Evolutionary conservation across 176 grass and related monocot genomes (phyloP).

Genomic region (Thalia dealbata): DNA sequence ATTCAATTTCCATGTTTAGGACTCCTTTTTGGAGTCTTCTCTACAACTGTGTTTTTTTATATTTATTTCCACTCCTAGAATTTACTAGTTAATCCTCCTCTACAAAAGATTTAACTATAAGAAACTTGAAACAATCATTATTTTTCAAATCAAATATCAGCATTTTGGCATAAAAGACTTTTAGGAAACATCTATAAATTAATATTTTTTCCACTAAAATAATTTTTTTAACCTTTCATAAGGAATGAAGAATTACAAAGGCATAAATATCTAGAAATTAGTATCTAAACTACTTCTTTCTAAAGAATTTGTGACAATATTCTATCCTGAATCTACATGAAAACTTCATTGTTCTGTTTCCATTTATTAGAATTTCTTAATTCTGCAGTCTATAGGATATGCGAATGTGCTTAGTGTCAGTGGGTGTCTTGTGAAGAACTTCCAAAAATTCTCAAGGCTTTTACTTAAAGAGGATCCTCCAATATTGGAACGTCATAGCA

Average conservation of each 20-base stretch:
- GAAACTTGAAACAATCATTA: not conserved
- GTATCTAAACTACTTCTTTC: too few species aligned
- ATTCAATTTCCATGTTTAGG: not conserved
- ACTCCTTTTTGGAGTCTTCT: not conserved
- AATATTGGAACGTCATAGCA: not conserved
- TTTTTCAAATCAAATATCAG: not conserved
- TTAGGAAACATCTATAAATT: too few species aligned
- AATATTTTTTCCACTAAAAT: too few species aligned
- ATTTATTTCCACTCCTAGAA: not conserved
- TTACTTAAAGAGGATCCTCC: not conserved
- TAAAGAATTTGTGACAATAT: too few species aligned
- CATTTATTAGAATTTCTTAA: not conserved
- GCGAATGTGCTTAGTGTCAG: not conserved
- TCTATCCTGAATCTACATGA: too few species aligned
- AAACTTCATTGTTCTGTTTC: not conserved
- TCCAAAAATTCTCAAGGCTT: not conserved
- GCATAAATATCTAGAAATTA: too few species aligned
- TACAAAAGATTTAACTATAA: not conserved
- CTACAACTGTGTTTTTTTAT: not conserved
- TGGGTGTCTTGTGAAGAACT: not conserved
- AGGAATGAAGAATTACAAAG: too few species aligned
- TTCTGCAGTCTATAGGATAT: not conserved
- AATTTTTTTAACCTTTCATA: too few species aligned
- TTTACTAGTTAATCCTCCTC: not conserved
- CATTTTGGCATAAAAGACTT: too few species aligned